phyloP scores from a whole-genome alignment of 2,329 filamentous ascomycete species.

The Cercospora sesami region DNA sequence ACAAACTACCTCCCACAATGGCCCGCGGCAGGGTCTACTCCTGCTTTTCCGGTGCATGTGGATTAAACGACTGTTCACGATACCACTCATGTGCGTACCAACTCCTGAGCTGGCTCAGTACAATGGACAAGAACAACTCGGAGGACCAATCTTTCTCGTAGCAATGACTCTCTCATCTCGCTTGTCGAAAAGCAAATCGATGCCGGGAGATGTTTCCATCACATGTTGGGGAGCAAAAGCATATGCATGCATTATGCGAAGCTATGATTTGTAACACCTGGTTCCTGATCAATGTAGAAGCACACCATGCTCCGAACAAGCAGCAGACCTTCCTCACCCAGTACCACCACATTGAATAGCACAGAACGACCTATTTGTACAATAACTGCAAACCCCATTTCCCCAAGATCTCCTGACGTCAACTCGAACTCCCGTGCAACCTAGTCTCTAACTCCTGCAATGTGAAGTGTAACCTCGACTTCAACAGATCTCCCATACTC shows the following conservation, averaged over 20 bases:
- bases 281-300: background rate
- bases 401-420: background rate
- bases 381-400: background rate
- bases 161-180: background rate
- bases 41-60: too few species aligned
- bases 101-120: too few species aligned
- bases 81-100: too few species aligned
- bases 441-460: constrained; percentile 19
- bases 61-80: too few species aligned
- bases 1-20: background rate
- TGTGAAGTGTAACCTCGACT: constrained; percentile 19
- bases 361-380: background rate
- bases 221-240: too few species aligned
- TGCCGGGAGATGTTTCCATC: too few species aligned
- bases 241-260: background rate
- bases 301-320: background rate
- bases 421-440: constrained; percentile 9
- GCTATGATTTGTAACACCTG: background rate
- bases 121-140: too few species aligned
- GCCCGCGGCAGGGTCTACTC: background rate
- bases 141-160: background rate
- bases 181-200: background rate
- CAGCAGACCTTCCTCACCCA: background rate
- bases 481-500: constrained; percentile 16
- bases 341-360: background rate